phyloP scores from a whole-genome alignment of 805 yeast species.

The Candida verbasci region DNA sequence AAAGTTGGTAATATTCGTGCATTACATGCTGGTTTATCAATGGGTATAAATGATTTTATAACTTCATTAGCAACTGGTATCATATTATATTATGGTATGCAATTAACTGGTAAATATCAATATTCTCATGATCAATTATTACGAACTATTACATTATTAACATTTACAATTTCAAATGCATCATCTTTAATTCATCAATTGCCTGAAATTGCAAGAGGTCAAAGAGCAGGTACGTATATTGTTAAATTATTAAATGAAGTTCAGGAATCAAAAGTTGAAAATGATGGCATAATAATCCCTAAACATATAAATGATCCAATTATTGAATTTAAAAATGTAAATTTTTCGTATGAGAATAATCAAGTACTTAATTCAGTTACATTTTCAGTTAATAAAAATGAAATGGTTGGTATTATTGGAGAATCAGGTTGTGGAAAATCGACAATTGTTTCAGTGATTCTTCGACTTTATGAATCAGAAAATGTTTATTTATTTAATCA shows the following conservation, averaged over 20 bases:
- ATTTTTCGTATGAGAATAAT: slow-evolving; percentile 45
- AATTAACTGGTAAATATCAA: slow-evolving; percentile 53
- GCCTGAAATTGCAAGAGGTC: slow-evolving; percentile 81
- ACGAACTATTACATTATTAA: slow-evolving; percentile 64
- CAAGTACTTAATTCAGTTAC: slow-evolving; percentile 37
- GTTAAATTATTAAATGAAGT: slow-evolving; percentile 30
- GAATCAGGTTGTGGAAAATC: slow-evolving; percentile 92
- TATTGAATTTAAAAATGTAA: slow-evolving; percentile 41
- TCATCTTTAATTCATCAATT: slow-evolving; percentile 55
- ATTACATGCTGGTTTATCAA: slow-evolving; percentile 60
- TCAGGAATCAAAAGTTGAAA: slow-evolving; percentile 21
- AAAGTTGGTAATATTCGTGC: slow-evolving; percentile 49
- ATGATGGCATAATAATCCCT: slow-evolving; percentile 31
- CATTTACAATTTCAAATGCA: slow-evolving; percentile 69
- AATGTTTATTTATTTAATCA: slow-evolving; percentile 32
- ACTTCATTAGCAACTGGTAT: slow-evolving; percentile 63
- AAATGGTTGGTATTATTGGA: slow-evolving; percentile 70
- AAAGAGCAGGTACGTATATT: slow-evolving; percentile 59
- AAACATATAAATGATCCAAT: slow-evolving; percentile 10
- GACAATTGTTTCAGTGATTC: slow-evolving; percentile 56
- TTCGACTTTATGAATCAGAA: slow-evolving; percentile 45
- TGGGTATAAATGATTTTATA: slow-evolving; percentile 52
- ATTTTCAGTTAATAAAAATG: slow-evolving; percentile 41
- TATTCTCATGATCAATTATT: slow-evolving; percentile 58
- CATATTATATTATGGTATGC: slow-evolving; percentile 75